phyloP scores from a whole-genome alignment of 176 grass and related monocot species.

The Bothriochloa decipiens region DNA sequence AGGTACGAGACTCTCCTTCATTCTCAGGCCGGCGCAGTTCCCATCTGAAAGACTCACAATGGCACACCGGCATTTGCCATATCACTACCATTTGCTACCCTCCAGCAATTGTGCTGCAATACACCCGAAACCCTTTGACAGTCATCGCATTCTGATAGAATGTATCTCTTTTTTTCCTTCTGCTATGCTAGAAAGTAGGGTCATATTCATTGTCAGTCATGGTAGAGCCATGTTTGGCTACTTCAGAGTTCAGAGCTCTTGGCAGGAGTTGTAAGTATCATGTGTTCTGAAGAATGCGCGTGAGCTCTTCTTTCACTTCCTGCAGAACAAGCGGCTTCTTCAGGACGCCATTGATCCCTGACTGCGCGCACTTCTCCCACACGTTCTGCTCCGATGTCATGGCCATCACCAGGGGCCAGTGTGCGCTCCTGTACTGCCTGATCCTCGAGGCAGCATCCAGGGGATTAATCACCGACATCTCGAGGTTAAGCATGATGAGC shows the following conservation, averaged over 20 bases:
- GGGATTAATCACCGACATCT: constrained; percentile 53
- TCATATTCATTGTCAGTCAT: not conserved
- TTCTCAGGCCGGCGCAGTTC: not conserved
- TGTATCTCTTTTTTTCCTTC: not conserved
- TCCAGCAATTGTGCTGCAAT: not conserved
- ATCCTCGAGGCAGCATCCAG: constrained; percentile 62
- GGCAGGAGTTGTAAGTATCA: constrained; percentile 4
- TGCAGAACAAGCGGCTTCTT: constrained; percentile 48
- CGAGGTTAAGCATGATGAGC: constrained; percentile 65
- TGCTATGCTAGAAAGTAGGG: not conserved
- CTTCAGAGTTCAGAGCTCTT: constrained; percentile 14
- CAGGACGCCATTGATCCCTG: constrained; percentile 55
- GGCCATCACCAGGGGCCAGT: constrained; percentile 71
- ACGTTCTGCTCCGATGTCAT: constrained; percentile 55
- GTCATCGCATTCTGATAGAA: not conserved
- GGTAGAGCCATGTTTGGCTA: not conserved
- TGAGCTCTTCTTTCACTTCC: constrained; percentile 56
- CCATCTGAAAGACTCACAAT: constrained; percentile 3
- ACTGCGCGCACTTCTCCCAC: constrained; percentile 68
- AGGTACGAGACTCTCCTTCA: not conserved
- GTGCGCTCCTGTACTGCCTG: constrained; percentile 48
- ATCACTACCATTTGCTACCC: not conserved
- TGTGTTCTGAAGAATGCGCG: constrained; percentile 49
- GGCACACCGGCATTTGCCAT: not conserved
- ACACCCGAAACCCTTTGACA: not conserved